Evolutionary conservation across 441 rosid species (phyloP), one percentile per base, ranked within the genome.

Genomic region (Euphorbia celastroides): DNA sequence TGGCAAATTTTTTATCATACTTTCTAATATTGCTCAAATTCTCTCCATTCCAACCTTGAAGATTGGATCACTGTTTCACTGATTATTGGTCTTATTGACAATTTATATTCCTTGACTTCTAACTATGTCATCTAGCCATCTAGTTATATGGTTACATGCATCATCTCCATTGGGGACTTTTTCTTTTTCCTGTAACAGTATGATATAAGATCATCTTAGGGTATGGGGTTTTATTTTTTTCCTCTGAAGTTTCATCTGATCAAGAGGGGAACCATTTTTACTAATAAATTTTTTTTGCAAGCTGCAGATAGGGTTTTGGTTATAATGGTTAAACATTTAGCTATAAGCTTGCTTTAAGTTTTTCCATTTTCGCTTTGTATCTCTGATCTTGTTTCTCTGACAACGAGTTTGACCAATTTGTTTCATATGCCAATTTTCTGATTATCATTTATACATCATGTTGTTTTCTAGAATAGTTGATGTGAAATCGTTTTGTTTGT

Each of bases 401-500:
- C 30, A 36, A 27, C n/a, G 55, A 28, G 22, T 63, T 50, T 48
- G 67, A 48, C 10, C 7, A 26, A 20, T 17, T 64, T 20, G 7
- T 5, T n/a, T 42, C 52, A n/a, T n/a, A n/a, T 16, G 26, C 11
- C 57, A 52, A 52, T 52, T 42, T 41, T 48, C 25, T 55, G 26
- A 25, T 46, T 31, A 55, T 66, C 69, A 23, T 50, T 16, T 55
- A 8, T 31, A 32, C 34, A 14, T 2, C n/a, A 14, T 50, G 23
- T 20, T 20, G 20, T 50, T n/a, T 25, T 5, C 5, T 17, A 52
- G 41, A 28, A 5, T 26, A 27, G 20, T 20, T 66, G 19, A n/a
- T n/a, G n/a, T n/a, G n/a, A 27, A 56, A 41, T 28, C 2, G 11
- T 32, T 41, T 22, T 72, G 31, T 68, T 60, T 48, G 50, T 34